Conservation (phyloP, 2,329 filamentous ascomycete genomes). For the Penicillium occitanis region DNA sequence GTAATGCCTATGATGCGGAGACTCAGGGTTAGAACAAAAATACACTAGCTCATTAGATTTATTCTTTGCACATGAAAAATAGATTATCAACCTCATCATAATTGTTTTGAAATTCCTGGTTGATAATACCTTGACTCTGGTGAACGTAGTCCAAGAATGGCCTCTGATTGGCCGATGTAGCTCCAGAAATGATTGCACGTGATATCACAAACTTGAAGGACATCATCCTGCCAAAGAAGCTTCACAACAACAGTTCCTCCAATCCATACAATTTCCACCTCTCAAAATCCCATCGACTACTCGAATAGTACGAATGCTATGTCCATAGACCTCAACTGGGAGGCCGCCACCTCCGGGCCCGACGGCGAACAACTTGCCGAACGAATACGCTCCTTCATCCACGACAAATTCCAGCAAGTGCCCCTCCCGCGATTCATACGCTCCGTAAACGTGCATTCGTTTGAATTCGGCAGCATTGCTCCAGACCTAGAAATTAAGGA, state of each 20-base stretch:
- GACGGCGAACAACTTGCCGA: constrained; percentile 84
- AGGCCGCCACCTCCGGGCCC: constrained; percentile 81
- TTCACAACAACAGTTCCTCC: neutral
- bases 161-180: constrained; percentile 12
- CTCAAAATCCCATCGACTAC: neutral
- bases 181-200: neutral
- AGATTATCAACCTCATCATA: neutral
- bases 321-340: constrained; percentile 98
- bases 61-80: neutral
- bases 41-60: neutral
- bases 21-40: constrained; percentile 60
- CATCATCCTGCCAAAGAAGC: neutral
- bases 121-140: neutral
- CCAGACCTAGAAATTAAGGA: constrained; percentile 92
- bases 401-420: constrained; percentile 92
- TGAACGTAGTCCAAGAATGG: neutral
- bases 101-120: neutral
- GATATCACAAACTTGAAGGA: constrained; percentile 2
- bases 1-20: constrained; percentile 82
- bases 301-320: constrained; percentile 54
- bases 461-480: constrained; percentile 81
- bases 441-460: constrained; percentile 89
- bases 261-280: neutral
- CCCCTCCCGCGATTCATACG: constrained; percentile 93
- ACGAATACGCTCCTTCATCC: constrained; percentile 86